A percentile compares a stretch with the other conserved stretches of the same genome.
These are phyloP conservation scores for Penicillium rolfsii DNA, from an alignment of 2,329 filamentous ascomycete species.

Conservation along the genomic window DNA sequence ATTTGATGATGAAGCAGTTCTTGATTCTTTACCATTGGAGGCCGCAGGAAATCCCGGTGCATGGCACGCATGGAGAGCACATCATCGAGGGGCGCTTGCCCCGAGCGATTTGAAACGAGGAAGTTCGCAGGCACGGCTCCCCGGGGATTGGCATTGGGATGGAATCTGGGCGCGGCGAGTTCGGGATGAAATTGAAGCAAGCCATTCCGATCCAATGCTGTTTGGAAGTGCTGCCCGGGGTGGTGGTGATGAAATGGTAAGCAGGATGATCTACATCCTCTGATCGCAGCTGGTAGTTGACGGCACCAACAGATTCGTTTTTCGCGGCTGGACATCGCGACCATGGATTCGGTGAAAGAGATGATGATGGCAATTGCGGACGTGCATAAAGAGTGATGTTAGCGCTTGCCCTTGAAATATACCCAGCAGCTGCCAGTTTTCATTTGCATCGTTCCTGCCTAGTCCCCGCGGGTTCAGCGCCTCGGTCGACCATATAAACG, in stretches of 20 bases:
- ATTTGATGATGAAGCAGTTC: conserved; percentile 75
- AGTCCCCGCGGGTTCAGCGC: neutral
- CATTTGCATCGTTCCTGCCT: conserved; percentile 9
- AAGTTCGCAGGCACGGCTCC: conserved; percentile 57
- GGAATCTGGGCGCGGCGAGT: conserved; percentile 94
- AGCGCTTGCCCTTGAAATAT: conserved; percentile 27
- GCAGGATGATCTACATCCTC: neutral
- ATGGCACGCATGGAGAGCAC: conserved; percentile 88
- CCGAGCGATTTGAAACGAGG: conserved; percentile 44
- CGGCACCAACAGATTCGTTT: conserved; percentile 44
- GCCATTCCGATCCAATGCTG: conserved; percentile 76
- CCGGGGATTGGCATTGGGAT: conserved; percentile 96
- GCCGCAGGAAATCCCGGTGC: conserved; percentile 88
- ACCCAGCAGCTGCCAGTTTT: conserved; percentile 24
- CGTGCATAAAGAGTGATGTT: conserved; percentile 28
- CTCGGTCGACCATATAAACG: neutral
- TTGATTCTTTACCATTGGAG: conserved; percentile 78
- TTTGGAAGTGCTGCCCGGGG: conserved; percentile 66
- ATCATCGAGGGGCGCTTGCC: conserved; percentile 54
- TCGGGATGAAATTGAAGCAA: conserved; percentile 73
- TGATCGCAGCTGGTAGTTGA: conserved; percentile 14
- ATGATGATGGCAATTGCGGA: conserved; percentile 38
- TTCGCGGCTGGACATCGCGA: conserved; percentile 40
- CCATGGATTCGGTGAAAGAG: conserved; percentile 40
- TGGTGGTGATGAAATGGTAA: conserved; percentile 71